Base-by-base conservation (phyloP, 768 basidiomycete species). In the Coprinopsis cinerea region DNA sequence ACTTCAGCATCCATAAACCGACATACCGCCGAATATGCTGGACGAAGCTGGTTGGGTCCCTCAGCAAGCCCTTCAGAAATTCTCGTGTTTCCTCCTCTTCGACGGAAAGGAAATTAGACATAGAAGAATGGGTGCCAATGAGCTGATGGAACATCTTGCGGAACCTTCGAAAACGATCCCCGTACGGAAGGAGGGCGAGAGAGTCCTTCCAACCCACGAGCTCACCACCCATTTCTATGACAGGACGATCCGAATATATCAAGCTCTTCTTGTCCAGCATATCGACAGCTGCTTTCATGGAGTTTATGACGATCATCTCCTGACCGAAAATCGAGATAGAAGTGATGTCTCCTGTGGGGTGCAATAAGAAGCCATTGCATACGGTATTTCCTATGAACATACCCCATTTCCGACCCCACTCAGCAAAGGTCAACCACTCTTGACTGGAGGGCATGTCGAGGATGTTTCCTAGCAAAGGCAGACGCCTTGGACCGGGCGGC, bases 201-300 rank as follows among this genome's bases (percentile, higher is more conserved):
- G 64, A 61, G 47, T 67, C 58, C 46, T 67, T 70, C 68, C 70
- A 70, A 0, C 68, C 69, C 2, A 67, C 73, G 15, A 78, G 63
- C 32, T 72, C 70, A 13, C 69, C 70, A 4, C 67, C 66, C 70
- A 75, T 72, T 26, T 63, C 63, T 40, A 70, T 57, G 15, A 66
- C 50, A 0, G 81, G 78, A 26, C 81, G 67, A 59, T 81, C 78
- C 15, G 81, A 82, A 55, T 81, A 80, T 24, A 74, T 69, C 13
- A 68, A 62, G 27, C 79, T 73, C 48, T 73, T 76, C 53, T 72
- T 74, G 27, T 79, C 74, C 22, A 81, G 71, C 63, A 80, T 64
- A 23, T 78, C 73, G n/a, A 65, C 56, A 2, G 77, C 77, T 1
- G 56, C 48, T 22, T 70, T 57, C 4, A 53, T 56, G 0, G 66